phyloP scores from a whole-genome alignment of 2,329 filamentous ascomycete species.

The Chrysoporthe cubensis region DNA sequence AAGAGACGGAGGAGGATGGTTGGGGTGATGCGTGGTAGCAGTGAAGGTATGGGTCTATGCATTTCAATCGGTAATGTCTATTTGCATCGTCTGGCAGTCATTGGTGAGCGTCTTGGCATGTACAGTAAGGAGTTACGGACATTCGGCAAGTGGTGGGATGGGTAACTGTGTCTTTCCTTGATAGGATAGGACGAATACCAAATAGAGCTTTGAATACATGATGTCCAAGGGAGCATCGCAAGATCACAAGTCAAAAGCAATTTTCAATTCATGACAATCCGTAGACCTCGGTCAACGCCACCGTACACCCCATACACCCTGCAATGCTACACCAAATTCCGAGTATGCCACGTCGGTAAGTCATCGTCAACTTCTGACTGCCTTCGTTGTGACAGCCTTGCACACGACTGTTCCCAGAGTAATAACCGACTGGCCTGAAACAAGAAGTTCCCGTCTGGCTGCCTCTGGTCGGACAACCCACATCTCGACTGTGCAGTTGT shows the following conservation, averaged over 20 bases:
- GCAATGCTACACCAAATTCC: background rate
- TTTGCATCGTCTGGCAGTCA: background rate
- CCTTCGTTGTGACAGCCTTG: background rate
- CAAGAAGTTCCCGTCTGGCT: background rate
- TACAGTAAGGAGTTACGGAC: conserved; percentile 21
- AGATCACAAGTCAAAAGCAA: background rate
- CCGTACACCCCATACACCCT: background rate
- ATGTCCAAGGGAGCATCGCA: background rate
- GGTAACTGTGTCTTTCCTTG: background rate
- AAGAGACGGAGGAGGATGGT: conserved; percentile 58
- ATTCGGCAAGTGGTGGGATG: background rate
- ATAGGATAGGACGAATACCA: conserved; percentile 1
- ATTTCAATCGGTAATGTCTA: conserved; percentile 17
- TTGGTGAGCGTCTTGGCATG: conserved; percentile 14
- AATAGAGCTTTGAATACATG: background rate
- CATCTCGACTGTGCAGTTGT: background rate
- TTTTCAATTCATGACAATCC: background rate
- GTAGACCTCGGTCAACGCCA: conserved; percentile 6
- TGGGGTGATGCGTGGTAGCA: conserved; percentile 69
- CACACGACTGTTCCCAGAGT: background rate
- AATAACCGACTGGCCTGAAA: background rate
- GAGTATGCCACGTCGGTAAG: background rate
- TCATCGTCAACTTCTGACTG: background rate
- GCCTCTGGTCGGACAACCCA: conserved; percentile 25
- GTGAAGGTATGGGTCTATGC: background rate